These are phyloP conservation scores for Dothideomycetes sp. DNA, from an alignment of 2,329 filamentous ascomycete genomes.

Conservation along the genomic window DNA sequence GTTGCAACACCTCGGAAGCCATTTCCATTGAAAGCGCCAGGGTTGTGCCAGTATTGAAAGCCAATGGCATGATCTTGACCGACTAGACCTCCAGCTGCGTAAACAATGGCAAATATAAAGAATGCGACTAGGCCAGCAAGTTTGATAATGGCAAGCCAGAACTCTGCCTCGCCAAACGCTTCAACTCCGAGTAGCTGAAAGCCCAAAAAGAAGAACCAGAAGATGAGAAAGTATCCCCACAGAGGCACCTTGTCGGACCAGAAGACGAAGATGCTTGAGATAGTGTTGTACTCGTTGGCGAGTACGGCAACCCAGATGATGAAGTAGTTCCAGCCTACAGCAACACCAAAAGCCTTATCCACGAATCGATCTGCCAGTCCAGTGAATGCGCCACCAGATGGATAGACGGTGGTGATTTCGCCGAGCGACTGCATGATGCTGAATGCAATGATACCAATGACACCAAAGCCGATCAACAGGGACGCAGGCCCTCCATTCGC, in stretches of 20 bases:
- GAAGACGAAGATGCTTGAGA: slow-evolving; percentile 54
- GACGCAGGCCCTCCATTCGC: slow-evolving; percentile 59
- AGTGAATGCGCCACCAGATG: slow-evolving; percentile 61
- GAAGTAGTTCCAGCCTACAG: slow-evolving; percentile 62
- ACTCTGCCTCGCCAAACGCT: slow-evolving; percentile 32
- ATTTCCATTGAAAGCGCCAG: slow-evolving; percentile 26
- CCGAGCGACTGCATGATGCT: slow-evolving; percentile 63
- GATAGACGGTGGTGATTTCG: slow-evolving; percentile 63
- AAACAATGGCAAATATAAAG: slow-evolving; percentile 31
- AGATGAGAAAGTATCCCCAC: slow-evolving; percentile 31
- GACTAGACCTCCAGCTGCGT: slow-evolving; percentile 20
- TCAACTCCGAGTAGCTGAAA: slow-evolving; percentile 30
- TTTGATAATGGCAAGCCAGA: slow-evolving; percentile 33
- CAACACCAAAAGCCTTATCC: slow-evolving; percentile 57
- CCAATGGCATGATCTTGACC: slow-evolving; percentile 18
- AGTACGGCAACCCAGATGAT: slow-evolving; percentile 57
- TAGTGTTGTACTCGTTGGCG: slow-evolving; percentile 61
- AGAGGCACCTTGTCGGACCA: slow-evolving; percentile 45
- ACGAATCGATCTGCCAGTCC: slow-evolving; percentile 60
- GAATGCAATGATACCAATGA: slow-evolving; percentile 59
- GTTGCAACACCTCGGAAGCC: slow-evolving; percentile 30
- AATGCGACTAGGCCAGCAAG: slow-evolving; percentile 25
- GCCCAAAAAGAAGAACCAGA: slow-evolving; percentile 26
- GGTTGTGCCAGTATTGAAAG: slow-evolving; percentile 27
- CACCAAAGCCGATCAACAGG: slow-evolving; percentile 59